Base-by-base conservation (phyloP, 352 stramenopile species). In the Phytophthora melonis region DNA sequence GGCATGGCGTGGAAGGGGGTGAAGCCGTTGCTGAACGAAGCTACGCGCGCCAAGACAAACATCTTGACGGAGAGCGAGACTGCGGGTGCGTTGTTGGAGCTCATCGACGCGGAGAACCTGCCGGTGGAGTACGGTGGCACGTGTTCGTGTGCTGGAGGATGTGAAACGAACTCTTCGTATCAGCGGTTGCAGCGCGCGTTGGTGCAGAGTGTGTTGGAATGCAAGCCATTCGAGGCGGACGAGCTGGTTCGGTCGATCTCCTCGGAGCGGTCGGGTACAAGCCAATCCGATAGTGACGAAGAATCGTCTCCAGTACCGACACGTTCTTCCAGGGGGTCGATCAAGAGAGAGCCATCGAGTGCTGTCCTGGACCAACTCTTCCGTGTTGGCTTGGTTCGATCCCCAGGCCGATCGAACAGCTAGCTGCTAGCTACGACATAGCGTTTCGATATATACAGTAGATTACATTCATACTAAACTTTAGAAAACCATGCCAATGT, bases 1-100 rank as follows among this genome's bases (percentile, higher is more conserved):
- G 93, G 86, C 25, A 92, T 97, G 74, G 83, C 87, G 21, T 98
- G 93, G 93, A 97, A 97, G 67, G 83, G 90, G n/a, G 86, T 98
- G 63, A 93, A 95, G 63, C 87, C 90, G 14, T 71, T 98, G 1
- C 39, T 97, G 62, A 94, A 97, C 61, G 88, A 96, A 58, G 87
- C 91, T 6, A 97, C 93, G 7, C 86, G 88, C 2, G 83, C 80
- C n/a, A 97, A 98, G 76, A 94, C 93, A 9, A 92, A 87, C 63
- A 96, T 98, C 60, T 55, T 97, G 43, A 88, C 75, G 19, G 85
- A 92, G 58, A 89, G 65, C 55, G 87, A 95, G 45, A 91, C 82
- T 2, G 61, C 81, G 3, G 65, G 75, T 8, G 72, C 70, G 4
- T 63, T 95, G 19, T 62, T 93, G 11, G 73, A 86, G 30, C 68